Percentiles rank a stretch among this genome's conserved stretches.
phyloP scores from a whole-genome alignment of 176 grass and related monocot species.

The Carex pumila region DNA sequence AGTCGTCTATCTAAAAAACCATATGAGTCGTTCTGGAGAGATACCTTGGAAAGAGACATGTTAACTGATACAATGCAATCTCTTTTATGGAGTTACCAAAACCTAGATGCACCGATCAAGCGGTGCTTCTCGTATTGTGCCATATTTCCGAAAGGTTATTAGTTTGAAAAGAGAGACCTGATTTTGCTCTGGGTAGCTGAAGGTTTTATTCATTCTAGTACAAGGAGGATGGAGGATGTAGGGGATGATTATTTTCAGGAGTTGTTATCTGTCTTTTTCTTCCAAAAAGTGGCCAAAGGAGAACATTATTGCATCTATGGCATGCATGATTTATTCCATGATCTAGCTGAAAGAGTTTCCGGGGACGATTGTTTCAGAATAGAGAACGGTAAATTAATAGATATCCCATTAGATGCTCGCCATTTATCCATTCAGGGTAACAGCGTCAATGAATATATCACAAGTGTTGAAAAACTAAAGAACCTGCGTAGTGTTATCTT shows the following conservation, averaged over 20 bases:
- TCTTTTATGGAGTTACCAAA: slow-evolving; percentile 6
- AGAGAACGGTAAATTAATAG: not conserved
- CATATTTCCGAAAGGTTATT: not conserved
- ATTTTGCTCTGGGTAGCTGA: slow-evolving; percentile 8
- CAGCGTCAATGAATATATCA: not conserved
- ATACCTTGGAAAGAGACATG: not conserved
- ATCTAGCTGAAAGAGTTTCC: slow-evolving; percentile 17
- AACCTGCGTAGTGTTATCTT: not conserved
- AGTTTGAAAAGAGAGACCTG: not conserved
- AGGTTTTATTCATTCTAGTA: not conserved
- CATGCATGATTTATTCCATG: slow-evolving; percentile 20
- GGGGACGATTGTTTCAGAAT: slow-evolving; percentile 5
- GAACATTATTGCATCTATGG: too few relatives aligned
- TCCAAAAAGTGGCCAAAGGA: not conserved
- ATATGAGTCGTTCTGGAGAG: not conserved
- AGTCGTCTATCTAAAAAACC: not conserved
- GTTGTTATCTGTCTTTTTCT: slow-evolving; percentile 12
- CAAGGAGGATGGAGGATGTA: not conserved
- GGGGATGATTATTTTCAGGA: slow-evolving; percentile 8
- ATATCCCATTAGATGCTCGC: not conserved
- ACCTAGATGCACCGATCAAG: not conserved
- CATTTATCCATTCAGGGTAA: not conserved
- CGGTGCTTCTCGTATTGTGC: slow-evolving; percentile 16
- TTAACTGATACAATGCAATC: not conserved
- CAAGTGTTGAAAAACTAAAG: not conserved